Evolutionary conservation across 306 rosid genomes (phyloP).

Genomic region (Rosa chinensis): DNA sequence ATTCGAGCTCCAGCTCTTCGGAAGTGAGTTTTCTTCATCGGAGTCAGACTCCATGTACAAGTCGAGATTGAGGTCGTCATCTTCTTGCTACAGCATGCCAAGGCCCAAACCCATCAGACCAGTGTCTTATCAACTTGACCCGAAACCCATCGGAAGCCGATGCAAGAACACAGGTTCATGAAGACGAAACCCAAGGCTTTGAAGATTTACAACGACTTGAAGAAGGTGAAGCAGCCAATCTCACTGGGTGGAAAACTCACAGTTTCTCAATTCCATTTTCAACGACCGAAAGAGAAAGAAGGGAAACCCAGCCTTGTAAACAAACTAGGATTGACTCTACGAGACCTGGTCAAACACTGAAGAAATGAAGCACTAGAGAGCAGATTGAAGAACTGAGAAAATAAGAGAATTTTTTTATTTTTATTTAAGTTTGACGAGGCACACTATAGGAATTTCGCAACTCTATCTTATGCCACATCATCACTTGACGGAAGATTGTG

Average conservation of each 20-base stretch:
- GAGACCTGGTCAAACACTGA: too few relatives aligned
- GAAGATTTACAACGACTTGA: conserved; percentile 76
- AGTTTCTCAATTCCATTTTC: conserved; percentile 61
- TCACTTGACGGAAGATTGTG: too few relatives aligned
- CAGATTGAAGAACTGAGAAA: too few relatives aligned
- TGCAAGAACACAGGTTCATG: conserved; percentile 51
- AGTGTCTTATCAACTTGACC: conserved; percentile 23
- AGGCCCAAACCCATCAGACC: conserved; percentile 73
- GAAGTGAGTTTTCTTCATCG: conserved; percentile 77
- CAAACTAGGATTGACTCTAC: too few relatives aligned
- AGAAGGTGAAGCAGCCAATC: conserved; percentile 77
- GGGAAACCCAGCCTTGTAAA: too few relatives aligned
- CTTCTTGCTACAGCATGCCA: conserved; percentile 37
- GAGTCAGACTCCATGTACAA: conserved; percentile 65
- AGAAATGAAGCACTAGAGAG: too few relatives aligned
- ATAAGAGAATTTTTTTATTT: too few relatives aligned
- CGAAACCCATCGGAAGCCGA: conserved; percentile 31
- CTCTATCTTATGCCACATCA: too few relatives aligned
- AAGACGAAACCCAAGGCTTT: conserved; percentile 74
- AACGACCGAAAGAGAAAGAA: not conserved
- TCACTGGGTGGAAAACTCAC: conserved; percentile 75
- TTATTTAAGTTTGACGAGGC: too few relatives aligned
- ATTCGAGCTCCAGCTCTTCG: conserved; percentile 81
- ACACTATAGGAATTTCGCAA: too few relatives aligned
- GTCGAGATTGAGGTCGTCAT: conserved; percentile 17